Conservation (phyloP, 1,284 basidiomycete genomes). For the Cystobasidium sp. region DNA sequence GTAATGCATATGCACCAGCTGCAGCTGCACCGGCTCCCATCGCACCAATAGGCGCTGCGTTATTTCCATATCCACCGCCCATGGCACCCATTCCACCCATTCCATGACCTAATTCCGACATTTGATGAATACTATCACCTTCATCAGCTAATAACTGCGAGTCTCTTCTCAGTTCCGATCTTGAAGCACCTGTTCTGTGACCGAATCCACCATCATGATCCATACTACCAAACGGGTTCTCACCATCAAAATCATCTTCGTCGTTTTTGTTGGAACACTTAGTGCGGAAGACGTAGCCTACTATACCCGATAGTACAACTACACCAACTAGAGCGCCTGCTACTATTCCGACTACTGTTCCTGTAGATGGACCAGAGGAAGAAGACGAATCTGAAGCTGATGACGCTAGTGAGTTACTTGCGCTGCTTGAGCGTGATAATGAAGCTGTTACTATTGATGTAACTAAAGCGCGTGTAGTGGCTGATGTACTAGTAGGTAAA, state of each 20-base stretch:
- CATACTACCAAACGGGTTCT: slow-evolving; percentile 51
- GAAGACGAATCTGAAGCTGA: background rate
- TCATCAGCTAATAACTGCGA: slow-evolving; percentile 39
- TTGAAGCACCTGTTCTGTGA: slow-evolving; percentile 38
- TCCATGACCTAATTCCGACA: slow-evolving; percentile 40
- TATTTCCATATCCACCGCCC: slow-evolving; percentile 11
- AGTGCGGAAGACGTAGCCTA: slow-evolving; percentile 56
- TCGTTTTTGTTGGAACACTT: slow-evolving; percentile 52
- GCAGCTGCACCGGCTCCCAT: slow-evolving; percentile 28
- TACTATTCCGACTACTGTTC: slow-evolving; percentile 57
- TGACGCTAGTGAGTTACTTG: slow-evolving; percentile 21
- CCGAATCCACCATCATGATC: slow-evolving; percentile 46
- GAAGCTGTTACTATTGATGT: slow-evolving; percentile 43
- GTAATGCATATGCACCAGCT: slow-evolving; percentile 48
- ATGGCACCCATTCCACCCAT: too few relatives aligned
- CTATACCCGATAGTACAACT: slow-evolving; percentile 54
- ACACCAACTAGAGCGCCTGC: slow-evolving; percentile 56
- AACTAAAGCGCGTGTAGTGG: slow-evolving; percentile 44
- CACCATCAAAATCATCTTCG: slow-evolving; percentile 48
- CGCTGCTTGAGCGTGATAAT: slow-evolving; percentile 20
- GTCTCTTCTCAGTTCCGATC: slow-evolving; percentile 20
- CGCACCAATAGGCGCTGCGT: slow-evolving; percentile 14
- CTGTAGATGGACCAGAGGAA: slow-evolving; percentile 48
- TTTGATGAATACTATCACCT: slow-evolving; percentile 37
- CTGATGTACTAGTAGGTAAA: background rate